Base-by-base conservation (phyloP, 768 basidiomycete genomes). In the Pulveroboletus sp. region DNA sequence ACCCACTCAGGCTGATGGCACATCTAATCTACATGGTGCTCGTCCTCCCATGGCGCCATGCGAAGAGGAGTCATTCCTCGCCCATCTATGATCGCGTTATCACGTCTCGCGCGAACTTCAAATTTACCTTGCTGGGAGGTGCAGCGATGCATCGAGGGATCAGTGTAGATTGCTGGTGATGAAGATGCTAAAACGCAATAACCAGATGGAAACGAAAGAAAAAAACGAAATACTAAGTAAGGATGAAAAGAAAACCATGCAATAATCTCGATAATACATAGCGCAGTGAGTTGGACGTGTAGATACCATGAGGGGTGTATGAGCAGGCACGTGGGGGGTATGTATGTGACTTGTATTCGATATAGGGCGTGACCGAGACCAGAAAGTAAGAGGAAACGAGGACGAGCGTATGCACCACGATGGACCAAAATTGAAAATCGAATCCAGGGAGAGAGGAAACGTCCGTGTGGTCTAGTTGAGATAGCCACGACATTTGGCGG, bases 401-500 rank as follows among this genome's bases (percentile, higher is more conserved):
- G 27, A 23, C 23, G 26, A 7, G 31, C 23, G 38, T 6, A 9
- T 13, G 48, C 48, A 50, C 30, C 19, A 50, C 50, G 14, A 13
- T 35, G 35, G 16, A 17, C 38, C 26, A 32, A 41, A 19, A 50
- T 23, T 26, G 34, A 14, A 39, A 19, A 34, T 14, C 27, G n/a
- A 22, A 43, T 8, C 19, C 20, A 2, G 30, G 36, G 30, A 13
- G 31, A 20, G 20, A n/a, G n/a, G n/a, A n/a, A n/a, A 16, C 24
- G 32, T 46, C n/a, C 11, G 45, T 16, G 29, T 34, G 31, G 51
- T 62, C 81, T 88, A 97, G 74, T 96, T 96, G 76, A 96, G 87
- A 76, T 82, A 95, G 54, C 93, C 93, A 63, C 94, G 87, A 73
- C 94, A 97, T 71, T 88, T 89, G 57, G 77, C 75, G 61, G 92